Base-by-base conservation (phyloP, 306 rosid genomes). In the Acmispon strigosus region DNA sequence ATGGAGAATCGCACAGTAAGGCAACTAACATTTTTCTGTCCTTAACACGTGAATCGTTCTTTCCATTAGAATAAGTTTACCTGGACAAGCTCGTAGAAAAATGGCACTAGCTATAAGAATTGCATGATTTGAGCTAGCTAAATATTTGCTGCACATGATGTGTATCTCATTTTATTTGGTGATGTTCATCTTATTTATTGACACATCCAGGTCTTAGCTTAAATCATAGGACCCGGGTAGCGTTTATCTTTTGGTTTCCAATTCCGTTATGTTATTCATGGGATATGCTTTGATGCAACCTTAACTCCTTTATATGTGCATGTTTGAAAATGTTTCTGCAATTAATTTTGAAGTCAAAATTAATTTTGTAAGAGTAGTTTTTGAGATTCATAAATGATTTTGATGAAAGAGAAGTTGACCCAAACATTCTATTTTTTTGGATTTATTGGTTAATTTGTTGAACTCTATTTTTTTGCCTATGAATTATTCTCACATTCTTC, bases 1-100 rank as follows among this genome's bases (percentile, higher is more conserved):
- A 88, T 88, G 97, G 81, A 85, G 80, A 90, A 88, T 75, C 97
- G 74, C 57, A 90, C 98, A 2, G 97, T 93, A 80, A 74, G 83
- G 37, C 20, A 22, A 76, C 65, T 69, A 16, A 27, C 62, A 58
- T 34, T 24, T 44, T 61, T 76, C 70, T 48, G 12, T 61, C 60
- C 27, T 53, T 37, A 42, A 37, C 58, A 3, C 22, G 43, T 29
- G 53, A 69, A 44, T 1, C 74, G 18, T 58, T 55, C 17, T 48
- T 32, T 29, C 62, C 8, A 3, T 39, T 24, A 37, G 34, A 36
- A 37, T 22, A 34, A 32, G 55, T 36, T 29, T 47, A 18, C 66
- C 12, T 39, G 45, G 52, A 18, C 22, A 6, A 32, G 69, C n/a
- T 27, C 17, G 41, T 24, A 62, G 52, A 18, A 49, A 34, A 39